Conservation (phyloP, 345 rosid genomes). For the Arabidopsis suecica region DNA sequence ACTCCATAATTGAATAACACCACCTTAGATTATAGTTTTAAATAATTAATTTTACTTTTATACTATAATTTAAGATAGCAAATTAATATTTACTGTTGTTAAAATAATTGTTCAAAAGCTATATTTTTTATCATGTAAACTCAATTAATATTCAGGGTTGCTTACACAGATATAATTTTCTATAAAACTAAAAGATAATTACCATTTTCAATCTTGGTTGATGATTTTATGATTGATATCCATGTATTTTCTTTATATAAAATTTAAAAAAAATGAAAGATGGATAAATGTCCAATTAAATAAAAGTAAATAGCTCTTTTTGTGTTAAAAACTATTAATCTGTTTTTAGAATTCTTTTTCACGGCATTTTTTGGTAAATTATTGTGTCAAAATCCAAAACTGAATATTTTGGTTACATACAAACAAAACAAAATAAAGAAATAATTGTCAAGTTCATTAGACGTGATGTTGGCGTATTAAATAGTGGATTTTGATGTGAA, state of each 20-base stretch:
- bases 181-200: too few relatives aligned
- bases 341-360: background rate
- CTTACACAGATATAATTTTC: too few relatives aligned
- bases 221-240: background rate
- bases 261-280: too few relatives aligned
- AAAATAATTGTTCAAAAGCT: too few relatives aligned
- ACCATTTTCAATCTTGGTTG: too few relatives aligned
- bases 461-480: background rate
- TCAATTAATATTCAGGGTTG: too few relatives aligned
- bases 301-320: background rate
- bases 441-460: background rate
- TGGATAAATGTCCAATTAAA: background rate
- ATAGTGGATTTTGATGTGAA: background rate
- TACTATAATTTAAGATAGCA: too few relatives aligned
- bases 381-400: background rate
- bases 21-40: too few relatives aligned
- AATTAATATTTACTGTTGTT: too few relatives aligned
- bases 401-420: background rate
- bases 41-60: too few relatives aligned
- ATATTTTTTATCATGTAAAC: too few relatives aligned
- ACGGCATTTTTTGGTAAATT: background rate
- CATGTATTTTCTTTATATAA: background rate
- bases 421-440: background rate
- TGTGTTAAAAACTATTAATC: background rate
- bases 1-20: too few relatives aligned